These are phyloP conservation scores for Epichloe glyceriae DNA, from an alignment of 2,329 filamentous ascomycete genomes.

Conservation along the genomic window DNA sequence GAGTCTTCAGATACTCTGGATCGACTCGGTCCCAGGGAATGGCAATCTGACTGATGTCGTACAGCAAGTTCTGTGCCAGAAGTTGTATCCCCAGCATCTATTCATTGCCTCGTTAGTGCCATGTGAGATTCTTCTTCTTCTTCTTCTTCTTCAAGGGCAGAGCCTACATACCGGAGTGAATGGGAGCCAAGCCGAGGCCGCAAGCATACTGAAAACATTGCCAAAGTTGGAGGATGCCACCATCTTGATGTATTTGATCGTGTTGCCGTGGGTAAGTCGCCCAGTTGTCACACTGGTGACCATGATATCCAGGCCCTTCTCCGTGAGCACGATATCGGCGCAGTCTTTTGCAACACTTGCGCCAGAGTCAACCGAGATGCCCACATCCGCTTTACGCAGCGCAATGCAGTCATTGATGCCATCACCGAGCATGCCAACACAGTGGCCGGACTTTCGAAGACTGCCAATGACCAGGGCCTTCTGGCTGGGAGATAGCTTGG, in stretches of 20 bases:
- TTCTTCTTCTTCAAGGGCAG: neutral
- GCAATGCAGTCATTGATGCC: slow-evolving; percentile 19
- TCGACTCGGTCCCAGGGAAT: slow-evolving; percentile 18
- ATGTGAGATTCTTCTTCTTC: too few species aligned
- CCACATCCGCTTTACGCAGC: slow-evolving; percentile 14
- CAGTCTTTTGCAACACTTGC: slow-evolving; percentile 17
- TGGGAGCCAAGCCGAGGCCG: slow-evolving; percentile 16
- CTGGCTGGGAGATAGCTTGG: slow-evolving; percentile 16
- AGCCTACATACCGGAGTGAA: slow-evolving; percentile 10
- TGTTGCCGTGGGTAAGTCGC: slow-evolving; percentile 16
- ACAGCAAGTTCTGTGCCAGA: slow-evolving; percentile 16
- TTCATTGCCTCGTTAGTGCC: neutral
- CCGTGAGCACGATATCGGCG: slow-evolving; percentile 17
- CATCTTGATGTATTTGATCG: slow-evolving; percentile 20
- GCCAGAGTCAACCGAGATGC: slow-evolving; percentile 19
- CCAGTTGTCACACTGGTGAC: slow-evolving; percentile 14
- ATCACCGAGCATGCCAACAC: slow-evolving; percentile 18
- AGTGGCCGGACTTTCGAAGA: slow-evolving; percentile 12
- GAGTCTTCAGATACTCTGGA: slow-evolving; percentile 13
- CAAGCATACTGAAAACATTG: slow-evolving; percentile 17
- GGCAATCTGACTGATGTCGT: slow-evolving; percentile 18
- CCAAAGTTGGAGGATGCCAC: slow-evolving; percentile 19
- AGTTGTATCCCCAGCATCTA: slow-evolving; percentile 16
- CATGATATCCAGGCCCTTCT: slow-evolving; percentile 17
- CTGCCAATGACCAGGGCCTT: slow-evolving; percentile 15